phyloP scores from a whole-genome alignment of 2,329 filamentous ascomycete species.

The Mycosphaerelloides madeirae region DNA sequence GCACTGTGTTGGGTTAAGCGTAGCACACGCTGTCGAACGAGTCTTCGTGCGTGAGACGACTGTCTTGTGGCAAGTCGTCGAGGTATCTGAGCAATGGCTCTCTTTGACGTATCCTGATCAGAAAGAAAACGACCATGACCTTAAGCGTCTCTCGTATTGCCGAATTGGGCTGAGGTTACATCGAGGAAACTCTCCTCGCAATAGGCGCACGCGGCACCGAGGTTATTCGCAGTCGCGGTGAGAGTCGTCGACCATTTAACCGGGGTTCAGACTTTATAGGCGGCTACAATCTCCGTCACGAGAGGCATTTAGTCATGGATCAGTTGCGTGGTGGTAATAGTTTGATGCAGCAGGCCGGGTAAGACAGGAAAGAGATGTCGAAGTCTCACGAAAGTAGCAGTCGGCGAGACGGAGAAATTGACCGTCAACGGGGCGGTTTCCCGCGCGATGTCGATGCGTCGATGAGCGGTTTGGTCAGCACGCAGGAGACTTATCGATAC shows the following conservation, averaged over 20 bases:
- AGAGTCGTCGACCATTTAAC: neutral
- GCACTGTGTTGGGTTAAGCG: too few relatives aligned
- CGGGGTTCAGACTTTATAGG: neutral
- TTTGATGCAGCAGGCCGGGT: neutral
- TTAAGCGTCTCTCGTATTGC: too few relatives aligned
- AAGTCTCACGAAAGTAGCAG: neutral
- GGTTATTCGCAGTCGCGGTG: neutral
- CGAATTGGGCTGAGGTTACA: constrained; percentile 5
- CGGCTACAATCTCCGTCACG: neutral
- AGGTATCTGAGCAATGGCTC: too few relatives aligned
- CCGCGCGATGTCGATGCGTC: neutral
- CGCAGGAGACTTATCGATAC: neutral
- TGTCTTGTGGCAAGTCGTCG: too few relatives aligned
- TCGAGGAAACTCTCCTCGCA: neutral
- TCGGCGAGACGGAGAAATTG: neutral
- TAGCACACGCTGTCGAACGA: too few relatives aligned
- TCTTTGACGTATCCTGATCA: too few relatives aligned
- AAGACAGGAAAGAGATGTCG: neutral
- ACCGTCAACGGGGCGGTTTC: neutral
- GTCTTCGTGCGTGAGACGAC: too few relatives aligned
- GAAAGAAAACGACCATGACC: too few relatives aligned
- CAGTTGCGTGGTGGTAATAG: neutral
- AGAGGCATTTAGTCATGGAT: neutral
- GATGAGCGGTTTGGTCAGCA: neutral
- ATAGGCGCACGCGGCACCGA: neutral